Percentiles rank a stretch among this genome's conserved stretches.
phyloP scores from a whole-genome alignment of 2,329 filamentous ascomycete species.

The Phialemonium atrogriseum region DNA sequence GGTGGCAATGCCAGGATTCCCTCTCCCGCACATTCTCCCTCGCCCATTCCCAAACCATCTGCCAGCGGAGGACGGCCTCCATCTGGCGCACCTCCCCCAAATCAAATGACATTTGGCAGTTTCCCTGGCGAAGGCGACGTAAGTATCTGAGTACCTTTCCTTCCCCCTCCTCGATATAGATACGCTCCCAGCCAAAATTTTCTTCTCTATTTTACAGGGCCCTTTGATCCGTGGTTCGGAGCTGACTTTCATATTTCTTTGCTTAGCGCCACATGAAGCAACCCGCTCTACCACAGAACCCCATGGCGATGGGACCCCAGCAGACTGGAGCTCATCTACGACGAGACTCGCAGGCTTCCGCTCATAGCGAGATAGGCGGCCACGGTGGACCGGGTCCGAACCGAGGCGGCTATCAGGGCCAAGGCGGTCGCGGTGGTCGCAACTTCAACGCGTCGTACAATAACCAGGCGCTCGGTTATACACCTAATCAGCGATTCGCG shows the following conservation, averaged over 20 bases:
- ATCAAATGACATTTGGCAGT: conserved; percentile 70
- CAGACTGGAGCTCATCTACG: conserved; percentile 53
- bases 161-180: conserved; percentile 5
- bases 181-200: too few relatives aligned
- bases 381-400: conserved; percentile 51
- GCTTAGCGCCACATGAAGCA: conserved; percentile 61
- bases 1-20: conserved; percentile 60
- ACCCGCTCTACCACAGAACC: conserved; percentile 52
- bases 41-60: conserved; percentile 87
- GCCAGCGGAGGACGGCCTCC: conserved; percentile 75
- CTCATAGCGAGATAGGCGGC: conserved; percentile 64
- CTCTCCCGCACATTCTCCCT: conserved; percentile 82
- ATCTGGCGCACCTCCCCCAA: conserved; percentile 57
- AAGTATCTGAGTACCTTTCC: conserved; percentile 30
- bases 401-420: conserved; percentile 44
- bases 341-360: conserved; percentile 78
- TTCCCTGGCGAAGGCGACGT: conserved; percentile 75
- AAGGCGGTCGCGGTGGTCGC: conserved; percentile 41
- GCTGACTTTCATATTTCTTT: conserved; percentile 18
- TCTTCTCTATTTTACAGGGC: too few relatives aligned
- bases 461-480: conserved; percentile 36
- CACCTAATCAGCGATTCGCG: conserved; percentile 28
- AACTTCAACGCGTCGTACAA: conserved; percentile 41
- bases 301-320: conserved; percentile 51
- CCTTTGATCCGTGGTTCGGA: too few relatives aligned